Percentiles rank a stretch among this genome's conserved stretches.
Conservation (phyloP, 2,329 filamentous ascomycete species). For the Exutisphaerella laricina region DNA sequence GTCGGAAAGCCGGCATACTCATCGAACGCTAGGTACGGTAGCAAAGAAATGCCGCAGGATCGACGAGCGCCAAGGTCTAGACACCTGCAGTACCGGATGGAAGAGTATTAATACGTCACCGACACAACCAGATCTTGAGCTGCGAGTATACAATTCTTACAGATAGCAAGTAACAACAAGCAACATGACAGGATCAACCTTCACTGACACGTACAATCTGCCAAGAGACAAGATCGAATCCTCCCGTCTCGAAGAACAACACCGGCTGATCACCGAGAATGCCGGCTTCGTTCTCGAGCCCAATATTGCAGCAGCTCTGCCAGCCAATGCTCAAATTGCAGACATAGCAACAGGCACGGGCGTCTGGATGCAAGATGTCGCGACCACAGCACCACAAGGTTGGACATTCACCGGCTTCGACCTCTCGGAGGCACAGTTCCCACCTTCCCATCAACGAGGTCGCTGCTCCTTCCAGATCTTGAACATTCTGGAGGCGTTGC, state of each 20-base stretch:
- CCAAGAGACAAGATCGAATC: slow-evolving; percentile 19
- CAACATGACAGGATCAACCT: slow-evolving; percentile 2
- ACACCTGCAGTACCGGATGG: no score
- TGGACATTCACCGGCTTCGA: slow-evolving; percentile 18
- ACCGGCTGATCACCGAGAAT: slow-evolving; percentile 11
- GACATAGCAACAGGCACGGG: slow-evolving; percentile 24
- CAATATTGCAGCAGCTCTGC: slow-evolving; percentile 9
- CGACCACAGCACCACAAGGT: slow-evolving; percentile 1
- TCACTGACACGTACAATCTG: slow-evolving; percentile 12
- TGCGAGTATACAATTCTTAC: no score
- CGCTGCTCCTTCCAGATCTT: slow-evolving; percentile 8
- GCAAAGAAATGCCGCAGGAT: no score
- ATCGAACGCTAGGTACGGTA: no score
- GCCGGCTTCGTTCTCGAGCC: slow-evolving; percentile 20
- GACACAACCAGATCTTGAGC: no score
- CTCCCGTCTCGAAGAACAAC: slow-evolving; percentile 17
- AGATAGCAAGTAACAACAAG: no score
- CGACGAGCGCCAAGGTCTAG: no score
- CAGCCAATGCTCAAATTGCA: slow-evolving; percentile 15
- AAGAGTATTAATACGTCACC: no score
- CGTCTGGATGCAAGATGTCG: slow-evolving; percentile 18
- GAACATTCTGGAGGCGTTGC: slow-evolving; percentile 18
- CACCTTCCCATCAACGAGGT: slow-evolving; percentile 1
- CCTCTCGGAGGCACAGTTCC: slow-evolving; percentile 20
- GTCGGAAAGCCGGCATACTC: no score